A percentile compares a stretch with the other conserved stretches of the same genome.
Evolutionary conservation across 352 stramenopile species (phyloP).

Genomic region (Globisporangium barbulae): DNA sequence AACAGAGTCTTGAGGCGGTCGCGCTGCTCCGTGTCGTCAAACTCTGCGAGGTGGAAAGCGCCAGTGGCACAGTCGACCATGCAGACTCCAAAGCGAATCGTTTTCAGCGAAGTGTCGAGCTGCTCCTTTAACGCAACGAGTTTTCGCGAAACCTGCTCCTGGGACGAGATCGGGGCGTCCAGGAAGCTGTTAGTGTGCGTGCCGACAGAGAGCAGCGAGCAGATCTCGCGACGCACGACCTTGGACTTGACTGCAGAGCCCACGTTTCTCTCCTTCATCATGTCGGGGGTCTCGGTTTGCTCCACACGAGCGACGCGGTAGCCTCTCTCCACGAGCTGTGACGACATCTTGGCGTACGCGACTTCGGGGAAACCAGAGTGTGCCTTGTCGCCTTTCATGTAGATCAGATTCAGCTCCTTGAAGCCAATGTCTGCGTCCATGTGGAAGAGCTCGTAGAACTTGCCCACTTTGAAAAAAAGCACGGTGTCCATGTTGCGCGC

Average conservation of each 20-base stretch:
- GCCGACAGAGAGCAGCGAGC: slow-evolving; percentile 92
- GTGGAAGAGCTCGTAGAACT: slow-evolving; percentile 97
- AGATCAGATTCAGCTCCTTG: slow-evolving; percentile 94
- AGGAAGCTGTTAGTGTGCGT: slow-evolving; percentile 96
- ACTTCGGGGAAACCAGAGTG: slow-evolving; percentile 99
- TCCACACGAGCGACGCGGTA: slow-evolving; percentile 98
- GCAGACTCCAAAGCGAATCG: slow-evolving; percentile 91
- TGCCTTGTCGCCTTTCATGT: slow-evolving; percentile 98
- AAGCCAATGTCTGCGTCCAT: slow-evolving; percentile 99
- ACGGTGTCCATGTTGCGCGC: slow-evolving; percentile 96
- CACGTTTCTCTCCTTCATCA: slow-evolving; percentile 93
- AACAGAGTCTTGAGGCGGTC: slow-evolving; percentile 96
- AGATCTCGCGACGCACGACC: slow-evolving; percentile 94
- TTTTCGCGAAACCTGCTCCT: slow-evolving; percentile 39
- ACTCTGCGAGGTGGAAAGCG: slow-evolving; percentile 95
- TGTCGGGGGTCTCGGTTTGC: slow-evolving; percentile 98
- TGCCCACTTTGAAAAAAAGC: slow-evolving; percentile 98
- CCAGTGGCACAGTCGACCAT: slow-evolving; percentile 93
- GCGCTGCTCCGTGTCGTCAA: slow-evolving; percentile 95
- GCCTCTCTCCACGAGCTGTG: slow-evolving; percentile 92
- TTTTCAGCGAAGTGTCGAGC: slow-evolving; percentile 22
- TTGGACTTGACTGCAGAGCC: slow-evolving; percentile 72
- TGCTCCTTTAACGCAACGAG: slow-evolving; percentile 76
- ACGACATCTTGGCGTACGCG: slow-evolving; percentile 96
- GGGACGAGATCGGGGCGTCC: slow-evolving; percentile 74